phyloP scores from a whole-genome alignment of 768 basidiomycete genomes.

The Trichaptum fuscoviolaceum region DNA sequence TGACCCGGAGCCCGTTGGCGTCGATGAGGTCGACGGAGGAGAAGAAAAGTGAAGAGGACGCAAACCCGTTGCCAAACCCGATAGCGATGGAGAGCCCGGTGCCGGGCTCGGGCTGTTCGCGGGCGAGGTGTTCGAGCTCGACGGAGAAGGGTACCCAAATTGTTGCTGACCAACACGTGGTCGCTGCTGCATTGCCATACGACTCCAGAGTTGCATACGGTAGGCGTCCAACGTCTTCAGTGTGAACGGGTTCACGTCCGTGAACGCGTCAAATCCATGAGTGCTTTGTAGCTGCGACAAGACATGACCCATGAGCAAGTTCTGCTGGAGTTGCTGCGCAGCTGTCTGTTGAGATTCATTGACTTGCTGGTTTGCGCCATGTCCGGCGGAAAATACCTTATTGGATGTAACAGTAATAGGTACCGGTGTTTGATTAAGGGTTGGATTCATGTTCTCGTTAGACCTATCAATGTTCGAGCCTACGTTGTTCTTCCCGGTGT shows the following conservation, averaged over 20 bases:
- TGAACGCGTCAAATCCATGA: slow-evolving; percentile 68
- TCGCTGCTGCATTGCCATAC: slow-evolving; percentile 74
- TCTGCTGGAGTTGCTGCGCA: neutral
- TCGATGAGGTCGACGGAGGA: slow-evolving; percentile 2
- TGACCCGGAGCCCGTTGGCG: slow-evolving; percentile 1
- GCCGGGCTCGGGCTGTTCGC: neutral
- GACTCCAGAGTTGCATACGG: slow-evolving; percentile 89
- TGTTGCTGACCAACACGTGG: slow-evolving; percentile 22
- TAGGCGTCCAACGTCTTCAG: slow-evolving; percentile 83
- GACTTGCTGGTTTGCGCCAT: neutral
- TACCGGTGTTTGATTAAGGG: slow-evolving; percentile 39
- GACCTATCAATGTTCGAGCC: slow-evolving; percentile 15
- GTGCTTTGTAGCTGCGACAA: slow-evolving; percentile 21
- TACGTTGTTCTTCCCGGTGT: slow-evolving; percentile 20
- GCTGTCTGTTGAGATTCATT: neutral
- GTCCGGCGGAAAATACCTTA: neutral
- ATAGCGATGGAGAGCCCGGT: slow-evolving; percentile 16
- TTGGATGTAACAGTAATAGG: slow-evolving; percentile 5
- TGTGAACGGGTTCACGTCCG: slow-evolving; percentile 78
- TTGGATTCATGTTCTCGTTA: slow-evolving; percentile 79
- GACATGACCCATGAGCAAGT: neutral
- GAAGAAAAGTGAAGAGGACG: slow-evolving; percentile 36
- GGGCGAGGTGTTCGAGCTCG: slow-evolving; percentile 9
- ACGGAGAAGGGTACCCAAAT: neutral
- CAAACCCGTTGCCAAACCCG: slow-evolving; percentile 24